Conservation (phyloP, 2,329 filamentous ascomycete genomes). For the Colletotrichum cuscutae region DNA sequence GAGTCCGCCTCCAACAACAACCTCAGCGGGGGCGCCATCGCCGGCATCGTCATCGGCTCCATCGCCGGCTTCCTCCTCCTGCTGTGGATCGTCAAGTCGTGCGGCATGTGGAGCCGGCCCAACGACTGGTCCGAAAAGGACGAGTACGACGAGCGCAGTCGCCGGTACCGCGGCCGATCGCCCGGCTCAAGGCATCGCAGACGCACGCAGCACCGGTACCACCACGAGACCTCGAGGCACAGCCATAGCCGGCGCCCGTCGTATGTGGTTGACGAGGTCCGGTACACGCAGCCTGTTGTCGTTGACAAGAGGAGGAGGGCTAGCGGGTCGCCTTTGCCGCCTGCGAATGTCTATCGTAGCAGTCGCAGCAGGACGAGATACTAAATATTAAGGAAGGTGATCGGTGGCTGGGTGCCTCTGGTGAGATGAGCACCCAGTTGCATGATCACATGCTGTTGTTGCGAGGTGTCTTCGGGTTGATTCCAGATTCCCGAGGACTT, state of each 20-base stretch:
- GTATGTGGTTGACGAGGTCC: slow-evolving; percentile 27
- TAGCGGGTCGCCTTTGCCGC: slow-evolving; percentile 20
- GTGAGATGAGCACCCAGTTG: not conserved
- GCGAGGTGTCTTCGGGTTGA: not conserved
- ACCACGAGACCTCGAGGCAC: slow-evolving; percentile 28
- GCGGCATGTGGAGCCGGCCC: slow-evolving; percentile 38
- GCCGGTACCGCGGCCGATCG: slow-evolving; percentile 19
- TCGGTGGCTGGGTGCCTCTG: too few relatives aligned
- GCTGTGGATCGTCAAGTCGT: slow-evolving; percentile 58
- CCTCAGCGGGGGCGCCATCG: slow-evolving; percentile 60
- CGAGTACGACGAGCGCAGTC: slow-evolving; percentile 9
- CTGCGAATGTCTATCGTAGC: slow-evolving; percentile 16
- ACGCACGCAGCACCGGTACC: slow-evolving; percentile 13
- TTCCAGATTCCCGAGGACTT: not conserved
- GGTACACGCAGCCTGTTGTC: slow-evolving; percentile 29
- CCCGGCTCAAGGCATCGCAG: slow-evolving; percentile 23
- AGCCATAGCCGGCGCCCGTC: slow-evolving; percentile 7
- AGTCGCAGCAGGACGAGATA: slow-evolving; percentile 30
- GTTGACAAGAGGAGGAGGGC: slow-evolving; percentile 26
- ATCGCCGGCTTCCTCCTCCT: slow-evolving; percentile 57
- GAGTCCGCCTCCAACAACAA: slow-evolving; percentile 36
- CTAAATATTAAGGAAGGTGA: too few relatives aligned
- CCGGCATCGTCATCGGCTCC: slow-evolving; percentile 61
- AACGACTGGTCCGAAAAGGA: slow-evolving; percentile 19
- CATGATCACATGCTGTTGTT: not conserved